These are phyloP conservation scores for Komagataella phaffii DNA, from an alignment of 805 yeast genomes.

Conservation along the genomic window DNA sequence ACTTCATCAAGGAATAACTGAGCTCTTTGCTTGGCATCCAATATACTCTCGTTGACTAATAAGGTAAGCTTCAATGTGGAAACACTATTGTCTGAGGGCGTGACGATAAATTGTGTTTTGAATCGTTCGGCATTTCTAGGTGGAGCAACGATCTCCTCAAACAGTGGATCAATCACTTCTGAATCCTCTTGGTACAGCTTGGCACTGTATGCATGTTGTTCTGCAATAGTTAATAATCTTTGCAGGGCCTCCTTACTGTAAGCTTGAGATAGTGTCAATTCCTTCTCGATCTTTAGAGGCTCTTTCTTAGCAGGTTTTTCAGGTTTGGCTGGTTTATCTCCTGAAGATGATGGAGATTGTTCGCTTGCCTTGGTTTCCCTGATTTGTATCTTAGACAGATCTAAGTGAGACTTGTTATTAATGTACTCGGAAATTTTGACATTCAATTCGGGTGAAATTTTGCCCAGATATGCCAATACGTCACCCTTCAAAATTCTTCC, in stretches of 20 bases:
- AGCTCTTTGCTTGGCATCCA: constrained; percentile 34
- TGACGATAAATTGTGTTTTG: constrained; percentile 15
- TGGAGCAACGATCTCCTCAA: constrained; percentile 44
- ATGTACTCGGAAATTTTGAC: constrained; percentile 40
- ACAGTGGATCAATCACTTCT: constrained; percentile 41
- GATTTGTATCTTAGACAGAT: constrained; percentile 52
- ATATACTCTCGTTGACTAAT: constrained; percentile 21
- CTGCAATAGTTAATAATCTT: constrained; percentile 14
- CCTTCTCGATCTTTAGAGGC: constrained; percentile 18
- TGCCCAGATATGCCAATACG: constrained; percentile 72
- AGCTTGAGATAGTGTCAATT: constrained; percentile 15
- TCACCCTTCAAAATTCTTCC: constrained; percentile 89
- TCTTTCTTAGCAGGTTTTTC: constrained; percentile 18
- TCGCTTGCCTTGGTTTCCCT: constrained; percentile 17
- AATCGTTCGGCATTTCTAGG: constrained; percentile 29
- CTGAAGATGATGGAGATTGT: constrained; percentile 7
- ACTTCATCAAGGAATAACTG: constrained; percentile 5
- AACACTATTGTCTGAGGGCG: background rate
- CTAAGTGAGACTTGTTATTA: constrained; percentile 45
- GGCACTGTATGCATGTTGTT: constrained; percentile 23
- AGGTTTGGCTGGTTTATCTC: constrained; percentile 12
- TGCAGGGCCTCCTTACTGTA: constrained; percentile 13
- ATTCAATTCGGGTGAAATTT: constrained; percentile 45
- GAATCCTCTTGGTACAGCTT: constrained; percentile 20
- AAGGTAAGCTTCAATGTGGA: background rate